A percentile compares a stretch with the other conserved stretches of the same genome.
Evolutionary conservation across 148 eudicot genomes (phyloP).

Genomic region (Rhododendron ferrugineum): DNA sequence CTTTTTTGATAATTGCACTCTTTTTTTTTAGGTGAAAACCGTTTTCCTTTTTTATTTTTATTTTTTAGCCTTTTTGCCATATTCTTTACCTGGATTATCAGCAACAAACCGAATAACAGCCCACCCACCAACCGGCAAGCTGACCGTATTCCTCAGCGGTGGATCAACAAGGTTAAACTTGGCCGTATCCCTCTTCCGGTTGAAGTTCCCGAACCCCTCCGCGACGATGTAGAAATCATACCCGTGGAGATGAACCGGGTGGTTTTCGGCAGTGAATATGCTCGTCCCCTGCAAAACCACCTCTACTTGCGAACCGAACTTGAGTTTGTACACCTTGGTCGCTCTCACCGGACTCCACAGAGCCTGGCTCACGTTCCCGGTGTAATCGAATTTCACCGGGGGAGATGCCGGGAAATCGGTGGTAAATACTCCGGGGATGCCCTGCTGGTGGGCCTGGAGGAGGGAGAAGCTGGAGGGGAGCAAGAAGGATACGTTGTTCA

Average conservation of each 20-base stretch:
- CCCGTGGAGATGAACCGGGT: slow-evolving; percentile 73
- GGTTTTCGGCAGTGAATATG: slow-evolving; percentile 49
- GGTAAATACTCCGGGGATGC: slow-evolving; percentile 59
- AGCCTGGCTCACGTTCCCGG: slow-evolving; percentile 61
- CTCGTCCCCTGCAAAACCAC: slow-evolving; percentile 69
- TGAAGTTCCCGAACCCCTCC: slow-evolving; percentile 60
- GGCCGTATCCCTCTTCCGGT: slow-evolving; percentile 36
- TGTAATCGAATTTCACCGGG: slow-evolving; percentile 55
- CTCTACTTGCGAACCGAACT: slow-evolving; percentile 56
- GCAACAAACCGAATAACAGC: slow-evolving; percentile 68
- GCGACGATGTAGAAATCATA: slow-evolving; percentile 72
- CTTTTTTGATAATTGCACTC: too few relatives aligned
- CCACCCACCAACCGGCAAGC: slow-evolving; percentile 77
- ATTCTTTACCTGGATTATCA: slow-evolving; percentile 62
- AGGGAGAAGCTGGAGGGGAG: slow-evolving; percentile 57
- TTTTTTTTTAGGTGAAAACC: too few relatives aligned
- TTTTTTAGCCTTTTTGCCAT: background rate
- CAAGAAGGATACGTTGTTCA: slow-evolving; percentile 61
- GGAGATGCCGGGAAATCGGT: slow-evolving; percentile 61
- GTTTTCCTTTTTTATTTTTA: too few relatives aligned
- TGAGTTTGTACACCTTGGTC: slow-evolving; percentile 52
- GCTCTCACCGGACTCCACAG: slow-evolving; percentile 51
- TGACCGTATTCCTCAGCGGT: slow-evolving; percentile 63
- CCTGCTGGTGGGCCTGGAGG: slow-evolving; percentile 53
- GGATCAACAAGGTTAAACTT: slow-evolving; percentile 77